These are phyloP conservation scores for Geranomyces variabilis DNA, from an alignment of 192 early-diverging fungal species.

Conservation along the genomic window DNA sequence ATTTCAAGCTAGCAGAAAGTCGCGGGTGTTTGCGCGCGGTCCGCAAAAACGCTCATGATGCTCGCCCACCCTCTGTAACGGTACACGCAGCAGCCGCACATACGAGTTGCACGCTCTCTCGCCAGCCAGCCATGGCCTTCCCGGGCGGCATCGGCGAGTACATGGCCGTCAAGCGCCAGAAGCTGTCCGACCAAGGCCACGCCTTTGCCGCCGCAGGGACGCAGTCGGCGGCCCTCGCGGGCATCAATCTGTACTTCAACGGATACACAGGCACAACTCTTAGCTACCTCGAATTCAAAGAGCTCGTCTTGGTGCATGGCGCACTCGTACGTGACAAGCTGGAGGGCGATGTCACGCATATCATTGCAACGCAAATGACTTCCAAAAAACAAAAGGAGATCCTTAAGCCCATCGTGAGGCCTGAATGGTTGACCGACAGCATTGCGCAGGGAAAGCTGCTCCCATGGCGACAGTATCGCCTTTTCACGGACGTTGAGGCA, in stretches of 20 bases:
- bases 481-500: conserved; percentile 6
- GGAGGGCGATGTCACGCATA: conserved; percentile 45
- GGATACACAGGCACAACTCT: conserved; percentile 26
- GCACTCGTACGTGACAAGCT: conserved; percentile 39
- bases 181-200: conserved; percentile 43
- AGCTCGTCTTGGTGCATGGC: conserved; percentile 40
- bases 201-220: conserved; percentile 21
- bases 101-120: too few relatives aligned
- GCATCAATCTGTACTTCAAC: conserved; percentile 39
- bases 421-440: conserved; percentile 76
- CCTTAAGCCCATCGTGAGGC: conserved; percentile 46
- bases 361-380: conserved; percentile 47
- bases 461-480: conserved; percentile 63
- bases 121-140: conserved; percentile 39
- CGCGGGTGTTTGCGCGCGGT: too few relatives aligned
- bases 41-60: too few relatives aligned
- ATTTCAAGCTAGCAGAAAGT: too few relatives aligned
- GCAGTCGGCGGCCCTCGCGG: conserved; percentile 21
- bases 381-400: conserved; percentile 27
- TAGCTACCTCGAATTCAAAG: conserved; percentile 29
- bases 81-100: too few relatives aligned
- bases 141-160: conserved; percentile 45
- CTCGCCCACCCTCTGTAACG: too few relatives aligned
- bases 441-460: conserved; percentile 62
- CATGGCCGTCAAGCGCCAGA: conserved; percentile 47